phyloP scores from a whole-genome alignment of 2,329 filamentous ascomycete species.

The Thielaviopsis ethacetica region DNA sequence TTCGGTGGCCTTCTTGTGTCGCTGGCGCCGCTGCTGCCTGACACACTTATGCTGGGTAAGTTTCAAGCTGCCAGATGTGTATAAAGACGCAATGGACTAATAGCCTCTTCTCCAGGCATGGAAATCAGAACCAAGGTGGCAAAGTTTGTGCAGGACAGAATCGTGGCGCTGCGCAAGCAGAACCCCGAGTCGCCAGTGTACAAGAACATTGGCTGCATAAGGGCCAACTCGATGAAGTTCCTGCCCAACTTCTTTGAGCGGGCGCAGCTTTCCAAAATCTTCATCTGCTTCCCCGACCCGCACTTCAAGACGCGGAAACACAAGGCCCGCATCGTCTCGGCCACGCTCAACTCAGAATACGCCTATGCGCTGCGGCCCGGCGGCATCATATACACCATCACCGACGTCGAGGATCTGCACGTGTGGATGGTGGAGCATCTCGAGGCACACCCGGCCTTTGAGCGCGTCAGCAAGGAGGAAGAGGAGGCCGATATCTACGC shows the following conservation, averaged over 20 bases:
- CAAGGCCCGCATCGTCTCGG: slow-evolving; percentile 86
- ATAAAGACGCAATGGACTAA: not conserved
- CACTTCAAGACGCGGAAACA: slow-evolving; percentile 97
- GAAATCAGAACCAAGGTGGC: slow-evolving; percentile 87
- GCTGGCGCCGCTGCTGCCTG: slow-evolving; percentile 63
- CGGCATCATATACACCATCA: slow-evolving; percentile 88
- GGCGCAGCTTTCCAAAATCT: slow-evolving; percentile 72
- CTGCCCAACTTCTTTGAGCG: slow-evolving; percentile 91
- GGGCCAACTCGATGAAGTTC: slow-evolving; percentile 98
- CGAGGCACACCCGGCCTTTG: slow-evolving; percentile 60
- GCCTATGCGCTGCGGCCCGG: slow-evolving; percentile 72
- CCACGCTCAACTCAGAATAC: slow-evolving; percentile 81
- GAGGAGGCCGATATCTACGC: slow-evolving; percentile 56
- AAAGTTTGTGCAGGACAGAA: slow-evolving; percentile 77
- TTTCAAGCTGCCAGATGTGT: slow-evolving; percentile 14
- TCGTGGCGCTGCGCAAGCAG: slow-evolving; percentile 62
- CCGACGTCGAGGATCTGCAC: slow-evolving; percentile 88
- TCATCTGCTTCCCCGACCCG: slow-evolving; percentile 95
- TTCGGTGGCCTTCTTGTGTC: slow-evolving; percentile 86
- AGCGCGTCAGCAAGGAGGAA: slow-evolving; percentile 53
- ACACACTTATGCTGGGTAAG: slow-evolving; percentile 67
- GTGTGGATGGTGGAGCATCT: slow-evolving; percentile 87
- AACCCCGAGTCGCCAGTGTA: slow-evolving; percentile 39
- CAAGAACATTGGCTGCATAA: slow-evolving; percentile 76
- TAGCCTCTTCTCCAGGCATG: slow-evolving; percentile 41